A percentile compares a stretch with the other conserved stretches of the same genome.
These are phyloP conservation scores for Hypoxylon crocopeplum DNA, from an alignment of 495 filamentous ascomycete species.

Conservation along the genomic window DNA sequence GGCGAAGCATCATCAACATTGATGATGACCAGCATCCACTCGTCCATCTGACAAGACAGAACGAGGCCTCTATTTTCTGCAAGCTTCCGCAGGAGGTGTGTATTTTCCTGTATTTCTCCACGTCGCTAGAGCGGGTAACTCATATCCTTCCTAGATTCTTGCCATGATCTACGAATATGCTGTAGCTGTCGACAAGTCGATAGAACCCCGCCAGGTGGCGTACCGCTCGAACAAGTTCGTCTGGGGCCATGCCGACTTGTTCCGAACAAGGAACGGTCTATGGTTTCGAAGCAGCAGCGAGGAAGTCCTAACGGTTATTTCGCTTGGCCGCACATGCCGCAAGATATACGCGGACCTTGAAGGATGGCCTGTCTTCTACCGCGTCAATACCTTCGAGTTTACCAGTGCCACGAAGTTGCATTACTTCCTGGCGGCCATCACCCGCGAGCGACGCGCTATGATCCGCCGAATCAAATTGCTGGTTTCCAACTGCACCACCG, in stretches of 20 bases:
- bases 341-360: neutral
- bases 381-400: neutral
- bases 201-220: neutral
- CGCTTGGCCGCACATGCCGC: neutral
- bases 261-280: too few species aligned
- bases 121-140: too few species aligned
- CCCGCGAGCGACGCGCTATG: neutral
- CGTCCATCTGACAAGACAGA: too few species aligned
- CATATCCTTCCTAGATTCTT: neutral
- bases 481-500: too few species aligned
- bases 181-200: neutral
- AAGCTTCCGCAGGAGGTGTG: too few species aligned
- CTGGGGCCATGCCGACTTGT: too few species aligned
- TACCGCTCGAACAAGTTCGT: neutral
- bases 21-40: too few species aligned
- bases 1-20: too few species aligned
- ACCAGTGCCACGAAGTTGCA: neutral
- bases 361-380: neutral
- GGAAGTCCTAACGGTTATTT: neutral
- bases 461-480: neutral
- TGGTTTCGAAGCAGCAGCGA: too few species aligned
- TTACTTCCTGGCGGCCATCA: slow-evolving; percentile 2
- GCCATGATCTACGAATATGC: slow-evolving; percentile 6
- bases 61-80: too few species aligned
- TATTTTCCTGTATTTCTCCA: too few species aligned